Conservation (phyloP, 129 eudicot species). For the Centrapalus pauciflorus region DNA sequence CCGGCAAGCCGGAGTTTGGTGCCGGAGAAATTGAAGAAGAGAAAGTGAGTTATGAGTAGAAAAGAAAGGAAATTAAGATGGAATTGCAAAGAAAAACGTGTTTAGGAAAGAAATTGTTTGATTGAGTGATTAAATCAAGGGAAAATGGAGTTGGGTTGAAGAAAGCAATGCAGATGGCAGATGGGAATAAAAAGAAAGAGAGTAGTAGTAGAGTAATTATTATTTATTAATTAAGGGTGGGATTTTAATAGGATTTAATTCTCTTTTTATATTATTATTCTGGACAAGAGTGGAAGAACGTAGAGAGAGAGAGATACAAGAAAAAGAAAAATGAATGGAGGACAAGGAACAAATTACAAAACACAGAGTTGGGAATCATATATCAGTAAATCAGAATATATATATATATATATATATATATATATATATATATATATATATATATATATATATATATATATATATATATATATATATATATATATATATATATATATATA, state of each 20-base stretch:
- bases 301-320: slow-evolving; percentile 20
- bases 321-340: slow-evolving; percentile 41
- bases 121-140: no score
- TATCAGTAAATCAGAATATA: no score
- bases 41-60: background rate
- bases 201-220: background rate
- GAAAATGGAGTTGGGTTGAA: no score
- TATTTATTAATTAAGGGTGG: background rate
- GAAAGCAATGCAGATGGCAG: slow-evolving; percentile 35
- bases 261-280: slow-evolving; percentile 12
- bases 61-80: slow-evolving; percentile 25
- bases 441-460: no score
- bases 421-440: no score
- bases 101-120: no score
- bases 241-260: background rate
- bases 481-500: no score
- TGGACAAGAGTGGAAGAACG: slow-evolving; percentile 43
- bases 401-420: background rate
- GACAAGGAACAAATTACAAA: slow-evolving; percentile 39
- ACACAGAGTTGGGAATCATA: slow-evolving; percentile 8
- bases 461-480: no score
- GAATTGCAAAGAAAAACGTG: slow-evolving; percentile 5
- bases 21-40: slow-evolving; percentile 1
- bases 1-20: background rate
- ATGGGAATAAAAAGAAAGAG: slow-evolving; percentile 3